Evolutionary conservation across 116 monocot genomes (phyloP).

Genomic region (Trichopus zeylanicus): DNA sequence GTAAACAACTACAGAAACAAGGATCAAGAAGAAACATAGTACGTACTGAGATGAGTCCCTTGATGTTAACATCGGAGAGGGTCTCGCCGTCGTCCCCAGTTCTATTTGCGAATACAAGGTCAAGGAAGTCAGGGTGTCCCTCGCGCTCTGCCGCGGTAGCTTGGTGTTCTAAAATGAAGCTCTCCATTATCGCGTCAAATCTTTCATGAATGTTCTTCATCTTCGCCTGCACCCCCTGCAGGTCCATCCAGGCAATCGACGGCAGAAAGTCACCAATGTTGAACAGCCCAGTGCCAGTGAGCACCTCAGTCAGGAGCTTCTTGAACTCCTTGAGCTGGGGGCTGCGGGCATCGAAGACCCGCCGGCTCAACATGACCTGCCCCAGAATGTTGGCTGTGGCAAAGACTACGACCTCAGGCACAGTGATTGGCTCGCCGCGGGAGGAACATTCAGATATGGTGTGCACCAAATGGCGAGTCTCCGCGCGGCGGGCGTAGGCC

Average conservation of each 20-base stretch:
- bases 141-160: neutral
- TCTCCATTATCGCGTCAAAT: neutral
- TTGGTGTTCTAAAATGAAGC: neutral
- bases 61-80: constrained; percentile 5
- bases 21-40: no score
- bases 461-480: constrained; percentile 4
- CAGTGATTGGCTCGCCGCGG: neutral
- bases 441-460: neutral
- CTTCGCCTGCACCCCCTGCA: constrained; percentile 7
- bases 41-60: constrained; percentile 3
- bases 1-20: no score
- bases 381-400: neutral
- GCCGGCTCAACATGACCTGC: constrained; percentile 6
- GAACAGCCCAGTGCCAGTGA: neutral
- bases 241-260: constrained; percentile 9
- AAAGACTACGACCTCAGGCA: constrained; percentile 1
- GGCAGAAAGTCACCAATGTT: constrained; percentile 8
- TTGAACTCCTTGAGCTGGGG: neutral
- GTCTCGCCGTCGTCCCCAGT: neutral
- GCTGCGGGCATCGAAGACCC: neutral
- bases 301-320: neutral
- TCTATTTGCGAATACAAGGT: neutral
- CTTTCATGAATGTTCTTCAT: neutral
- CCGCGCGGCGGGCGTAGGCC: constrained; percentile 20
- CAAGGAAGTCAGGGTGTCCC: neutral